phyloP scores from a whole-genome alignment of 805 yeast genomes.

The Ogataea allantospora region DNA sequence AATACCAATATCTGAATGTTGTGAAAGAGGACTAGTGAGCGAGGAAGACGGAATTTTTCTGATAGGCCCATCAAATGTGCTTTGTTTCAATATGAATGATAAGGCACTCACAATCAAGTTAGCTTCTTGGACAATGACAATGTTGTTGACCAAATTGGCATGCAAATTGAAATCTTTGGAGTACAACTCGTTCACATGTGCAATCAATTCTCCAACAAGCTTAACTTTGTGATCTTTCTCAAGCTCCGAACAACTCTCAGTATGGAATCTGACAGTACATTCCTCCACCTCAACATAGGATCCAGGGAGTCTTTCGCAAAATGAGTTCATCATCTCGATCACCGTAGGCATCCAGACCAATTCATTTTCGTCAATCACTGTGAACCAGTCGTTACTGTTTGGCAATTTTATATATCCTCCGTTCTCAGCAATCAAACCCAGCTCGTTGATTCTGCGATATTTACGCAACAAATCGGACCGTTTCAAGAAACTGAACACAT shows the following conservation, averaged over 20 bases:
- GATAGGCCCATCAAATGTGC: conserved; percentile 17
- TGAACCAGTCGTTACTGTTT: conserved; percentile 55
- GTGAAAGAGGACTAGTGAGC: conserved; percentile 17
- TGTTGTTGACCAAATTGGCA: conserved; percentile 69
- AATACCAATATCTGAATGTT: conserved; percentile 14
- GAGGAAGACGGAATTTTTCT: conserved; percentile 24
- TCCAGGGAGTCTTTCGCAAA: conserved; percentile 78
- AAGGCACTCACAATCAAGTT: conserved; percentile 58
- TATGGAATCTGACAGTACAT: conserved; percentile 71
- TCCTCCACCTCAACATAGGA: conserved; percentile 71
- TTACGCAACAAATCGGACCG: conserved; percentile 63
- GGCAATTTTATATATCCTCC: conserved; percentile 74
- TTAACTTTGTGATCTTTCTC: conserved; percentile 61
- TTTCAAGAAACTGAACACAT: conserved; percentile 64
- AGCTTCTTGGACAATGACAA: conserved; percentile 69
- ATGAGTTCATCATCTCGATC: conserved; percentile 51
- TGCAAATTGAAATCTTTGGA: conserved; percentile 59
- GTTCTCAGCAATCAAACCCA: conserved; percentile 87
- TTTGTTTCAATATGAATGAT: conserved; percentile 45
- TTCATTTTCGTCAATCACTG: conserved; percentile 54
- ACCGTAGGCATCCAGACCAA: conserved; percentile 62
- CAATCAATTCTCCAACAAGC: conserved; percentile 79
- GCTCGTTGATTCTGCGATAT: conserved; percentile 61
- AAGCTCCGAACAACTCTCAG: conserved; percentile 62
- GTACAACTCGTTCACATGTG: conserved; percentile 78